Evolutionary conservation across 495 filamentous ascomycete genomes (phyloP), one percentile per base, ranked within the genome.

Genomic region (Penicillium bialowiezense): DNA sequence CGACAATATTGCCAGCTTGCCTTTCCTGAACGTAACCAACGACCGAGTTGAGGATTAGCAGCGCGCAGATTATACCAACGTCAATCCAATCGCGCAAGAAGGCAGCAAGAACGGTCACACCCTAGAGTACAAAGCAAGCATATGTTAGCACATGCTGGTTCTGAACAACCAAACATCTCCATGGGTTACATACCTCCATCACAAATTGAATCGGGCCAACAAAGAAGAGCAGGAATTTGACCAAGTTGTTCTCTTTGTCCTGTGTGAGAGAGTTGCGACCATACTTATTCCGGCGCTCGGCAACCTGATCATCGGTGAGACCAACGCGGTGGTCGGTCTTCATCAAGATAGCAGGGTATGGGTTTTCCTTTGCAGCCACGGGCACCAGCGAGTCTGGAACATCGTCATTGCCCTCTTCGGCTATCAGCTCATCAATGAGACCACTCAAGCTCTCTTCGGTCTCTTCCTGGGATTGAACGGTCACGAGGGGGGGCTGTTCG

Each of bases 191-290:
- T 73, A 88, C 86, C 81, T 92, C 88, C 90, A 96, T 96, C 63
- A 95, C 90, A 70, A 90, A 91, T 64, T 95, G 90, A 59, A 96
- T 91, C 26, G 90, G 90, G 52, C 90, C 90, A 55, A 91, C 76
- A 72, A 96, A 95, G 74, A 86, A 93, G 49, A 73, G 74, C 18
- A 95, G 64, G 63, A 96, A 95, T 71, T 93, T 90, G 54, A 91
- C 75, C 41, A 91, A 65, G n/a, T 89, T 63, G 56, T 89, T 92
- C 63, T 86, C 82, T 70, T 90, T 93, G 71, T 92, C 87, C 68
- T 92, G 87, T 69, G 88, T 90, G 85, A 96, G 86, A 64, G 87
- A 81, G 60, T 96, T 96, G 61, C 87, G 74, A 68, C 90, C 90
- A 69, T 86, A 90, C 68, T 87, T 90, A 66, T 79, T 88, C 41